Percentiles rank a stretch among this genome's conserved stretches.
Conservation (phyloP, 352 stramenopile genomes). For the Globisporangium nagaii region DNA sequence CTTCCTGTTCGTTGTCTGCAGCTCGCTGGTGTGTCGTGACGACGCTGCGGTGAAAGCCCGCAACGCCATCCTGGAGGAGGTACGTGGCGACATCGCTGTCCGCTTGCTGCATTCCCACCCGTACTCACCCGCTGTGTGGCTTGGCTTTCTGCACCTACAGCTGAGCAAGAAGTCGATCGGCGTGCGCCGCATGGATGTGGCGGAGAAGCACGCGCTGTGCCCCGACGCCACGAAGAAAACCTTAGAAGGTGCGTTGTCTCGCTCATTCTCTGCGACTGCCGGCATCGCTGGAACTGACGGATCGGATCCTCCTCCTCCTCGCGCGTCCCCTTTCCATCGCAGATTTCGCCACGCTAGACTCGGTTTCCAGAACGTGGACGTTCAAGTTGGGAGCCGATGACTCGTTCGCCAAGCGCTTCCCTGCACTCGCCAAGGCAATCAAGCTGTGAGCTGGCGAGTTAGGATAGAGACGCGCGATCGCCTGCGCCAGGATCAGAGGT, state of each 20-base stretch:
- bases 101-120: too few species aligned
- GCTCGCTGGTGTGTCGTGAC: slow-evolving; percentile 26
- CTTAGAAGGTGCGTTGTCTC: slow-evolving; percentile 24
- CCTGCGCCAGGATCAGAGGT: too few species aligned
- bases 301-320: neutral
- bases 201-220: slow-evolving; percentile 32
- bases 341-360: slow-evolving; percentile 49
- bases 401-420: slow-evolving; percentile 45
- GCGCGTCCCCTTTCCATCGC: neutral
- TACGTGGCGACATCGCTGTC: too few species aligned
- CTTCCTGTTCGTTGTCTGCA: neutral
- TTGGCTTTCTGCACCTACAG: slow-evolving; percentile 8
- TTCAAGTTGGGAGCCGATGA: slow-evolving; percentile 47
- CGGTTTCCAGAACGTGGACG: slow-evolving; percentile 37
- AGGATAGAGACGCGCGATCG: neutral
- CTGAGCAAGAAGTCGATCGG: slow-evolving; percentile 27
- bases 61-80: slow-evolving; percentile 49
- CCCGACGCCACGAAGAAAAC: slow-evolving; percentile 40
- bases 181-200: slow-evolving; percentile 42
- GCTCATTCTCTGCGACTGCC: too few species aligned
- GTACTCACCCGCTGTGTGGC: neutral
- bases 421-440: slow-evolving; percentile 36
- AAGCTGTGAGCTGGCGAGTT: slow-evolving; percentile 27
- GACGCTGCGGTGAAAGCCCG: slow-evolving; percentile 25
- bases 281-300: too few species aligned